Conservation (phyloP, 2,329 filamentous ascomycete genomes). For the Calonectria naviculata region DNA sequence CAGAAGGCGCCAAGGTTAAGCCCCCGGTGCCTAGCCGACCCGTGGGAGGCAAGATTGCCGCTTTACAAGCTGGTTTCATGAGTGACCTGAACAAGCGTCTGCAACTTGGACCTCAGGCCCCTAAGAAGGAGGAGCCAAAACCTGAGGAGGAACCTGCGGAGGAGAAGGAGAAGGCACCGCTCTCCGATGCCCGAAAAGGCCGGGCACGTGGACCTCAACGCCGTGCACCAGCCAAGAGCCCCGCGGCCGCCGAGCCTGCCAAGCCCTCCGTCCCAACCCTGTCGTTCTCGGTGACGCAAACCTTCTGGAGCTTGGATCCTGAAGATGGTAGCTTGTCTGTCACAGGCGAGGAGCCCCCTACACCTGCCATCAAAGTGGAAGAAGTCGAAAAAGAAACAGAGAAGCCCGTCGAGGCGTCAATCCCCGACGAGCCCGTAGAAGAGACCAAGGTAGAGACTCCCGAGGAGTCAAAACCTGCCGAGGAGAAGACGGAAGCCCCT, state of each 20-base stretch:
- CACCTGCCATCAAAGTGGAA: conserved; percentile 21
- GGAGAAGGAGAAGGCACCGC: conserved; percentile 78
- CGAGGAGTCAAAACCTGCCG: conserved; percentile 9
- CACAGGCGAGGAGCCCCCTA: conserved; percentile 24
- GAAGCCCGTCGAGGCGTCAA: conserved; percentile 1
- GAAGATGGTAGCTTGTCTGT: conserved; percentile 57
- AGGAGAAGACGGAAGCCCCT: conserved; percentile 10
- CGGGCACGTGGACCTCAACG: conserved; percentile 89
- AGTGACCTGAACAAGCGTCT: conserved; percentile 92
- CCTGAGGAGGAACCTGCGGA: conserved; percentile 65
- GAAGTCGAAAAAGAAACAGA: conserved; percentile 10
- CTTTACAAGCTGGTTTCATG: conserved; percentile 91
- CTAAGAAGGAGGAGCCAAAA: conserved; percentile 77
- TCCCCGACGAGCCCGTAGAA: neutral
- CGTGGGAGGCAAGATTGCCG: conserved; percentile 86
- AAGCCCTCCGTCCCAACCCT: conserved; percentile 50
- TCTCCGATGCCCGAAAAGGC: conserved; percentile 90
- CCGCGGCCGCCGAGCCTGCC: conserved; percentile 48
- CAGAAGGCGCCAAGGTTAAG: conserved; percentile 76
- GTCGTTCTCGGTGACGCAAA: conserved; percentile 59
- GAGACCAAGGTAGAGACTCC: neutral
- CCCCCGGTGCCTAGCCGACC: conserved; percentile 82
- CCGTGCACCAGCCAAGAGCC: conserved; percentile 70
- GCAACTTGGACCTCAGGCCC: conserved; percentile 83
- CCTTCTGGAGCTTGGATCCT: conserved; percentile 63